Conservation (phyloP, 441 rosid genomes). For the Lepidium campestre region DNA sequence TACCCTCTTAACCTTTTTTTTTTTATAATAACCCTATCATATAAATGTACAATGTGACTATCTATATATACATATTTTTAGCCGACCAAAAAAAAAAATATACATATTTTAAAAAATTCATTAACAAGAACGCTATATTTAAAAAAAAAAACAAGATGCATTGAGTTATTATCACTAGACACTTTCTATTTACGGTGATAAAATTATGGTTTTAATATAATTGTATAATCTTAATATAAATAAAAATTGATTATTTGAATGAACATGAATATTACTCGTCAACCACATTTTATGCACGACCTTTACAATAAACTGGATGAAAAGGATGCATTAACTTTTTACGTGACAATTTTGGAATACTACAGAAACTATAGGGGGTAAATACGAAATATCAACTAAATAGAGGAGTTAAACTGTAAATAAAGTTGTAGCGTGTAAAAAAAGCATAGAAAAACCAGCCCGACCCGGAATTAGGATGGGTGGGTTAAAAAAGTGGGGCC, state of each 20-base stretch:
- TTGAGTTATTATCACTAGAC: neutral
- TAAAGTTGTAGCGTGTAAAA: neutral
- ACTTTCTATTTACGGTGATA: neutral
- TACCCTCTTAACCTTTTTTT: neutral
- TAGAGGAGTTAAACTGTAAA: neutral
- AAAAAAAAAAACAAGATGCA: no score
- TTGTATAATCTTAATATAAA: neutral
- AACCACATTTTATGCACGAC: neutral
- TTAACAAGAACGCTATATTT: neutral
- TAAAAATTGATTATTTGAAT: neutral
- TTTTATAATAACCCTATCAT: neutral
- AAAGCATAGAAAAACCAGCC: neutral
- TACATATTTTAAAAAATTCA: no score
- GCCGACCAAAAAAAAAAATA: no score
- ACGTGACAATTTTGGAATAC: neutral
- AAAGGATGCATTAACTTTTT: neutral
- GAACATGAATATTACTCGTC: neutral
- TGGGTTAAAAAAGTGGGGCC: slow-evolving; percentile 2
- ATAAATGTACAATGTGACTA: neutral
- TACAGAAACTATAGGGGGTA: neutral
- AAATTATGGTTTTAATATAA: neutral
- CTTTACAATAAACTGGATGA: neutral
- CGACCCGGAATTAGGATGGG: slow-evolving; percentile 20
- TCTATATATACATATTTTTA: no score
- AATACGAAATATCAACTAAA: neutral